These are phyloP conservation scores for Gracilaria domingensis DNA, from an alignment of 23 red algal species.

Conservation along the genomic window DNA sequence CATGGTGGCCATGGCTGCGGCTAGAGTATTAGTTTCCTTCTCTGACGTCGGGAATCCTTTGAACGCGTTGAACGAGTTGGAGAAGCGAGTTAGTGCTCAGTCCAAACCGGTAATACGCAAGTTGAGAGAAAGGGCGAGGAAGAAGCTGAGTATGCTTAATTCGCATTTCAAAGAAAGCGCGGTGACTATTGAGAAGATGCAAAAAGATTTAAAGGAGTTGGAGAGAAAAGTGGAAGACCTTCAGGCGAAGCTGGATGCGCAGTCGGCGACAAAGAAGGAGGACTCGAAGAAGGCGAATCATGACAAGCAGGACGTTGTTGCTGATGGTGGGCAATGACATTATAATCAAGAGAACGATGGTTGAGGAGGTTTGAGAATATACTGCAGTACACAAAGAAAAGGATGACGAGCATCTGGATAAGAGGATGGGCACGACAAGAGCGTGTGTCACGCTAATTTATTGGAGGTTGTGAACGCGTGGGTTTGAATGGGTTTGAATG, in stretches of 20 bases:
- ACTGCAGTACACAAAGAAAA: too few species aligned
- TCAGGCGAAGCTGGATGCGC: slow-evolving; percentile 44
- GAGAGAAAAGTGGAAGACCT: slow-evolving; percentile 46
- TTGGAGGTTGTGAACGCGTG: background rate
- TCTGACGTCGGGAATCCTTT: slow-evolving; percentile 51
- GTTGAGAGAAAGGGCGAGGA: slow-evolving; percentile 40
- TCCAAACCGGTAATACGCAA: slow-evolving; percentile 38
- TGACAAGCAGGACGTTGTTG: background rate
- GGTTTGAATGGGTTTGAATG: slow-evolving; percentile 17
- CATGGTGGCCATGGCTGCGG: slow-evolving; percentile 31
- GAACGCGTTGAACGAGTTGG: slow-evolving; percentile 49
- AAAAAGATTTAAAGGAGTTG: slow-evolving; percentile 46
- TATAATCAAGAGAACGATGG: background rate
- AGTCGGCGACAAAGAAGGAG: slow-evolving; percentile 1
- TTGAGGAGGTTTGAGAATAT: too few species aligned
- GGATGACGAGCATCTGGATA: too few species aligned
- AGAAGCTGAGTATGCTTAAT: slow-evolving; percentile 16
- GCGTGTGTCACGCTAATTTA: background rate
- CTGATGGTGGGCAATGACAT: slow-evolving; percentile 11
- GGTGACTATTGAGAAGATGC: slow-evolving; percentile 43
- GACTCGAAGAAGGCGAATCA: slow-evolving; percentile 1
- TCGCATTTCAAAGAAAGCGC: background rate
- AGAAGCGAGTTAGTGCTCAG: slow-evolving; percentile 44
- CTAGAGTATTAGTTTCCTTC: slow-evolving; percentile 28
- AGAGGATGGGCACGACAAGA: background rate